Percentiles rank a stretch among this genome's conserved stretches.
phyloP scores from a whole-genome alignment of 306 rosid species.

The Dryas octopetala region DNA sequence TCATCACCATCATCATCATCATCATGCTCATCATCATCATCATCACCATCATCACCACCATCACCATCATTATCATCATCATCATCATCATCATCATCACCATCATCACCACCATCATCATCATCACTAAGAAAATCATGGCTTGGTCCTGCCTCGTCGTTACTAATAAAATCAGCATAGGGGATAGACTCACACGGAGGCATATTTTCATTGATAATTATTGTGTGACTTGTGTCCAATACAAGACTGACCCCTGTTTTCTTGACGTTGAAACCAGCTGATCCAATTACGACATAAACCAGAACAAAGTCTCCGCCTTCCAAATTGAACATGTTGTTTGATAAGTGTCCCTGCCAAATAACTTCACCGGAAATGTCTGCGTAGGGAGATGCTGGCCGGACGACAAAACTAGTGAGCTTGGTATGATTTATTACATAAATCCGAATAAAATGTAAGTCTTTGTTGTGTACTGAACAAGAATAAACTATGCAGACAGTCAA shows the following conservation, averaged over 20 bases:
- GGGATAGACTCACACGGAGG: not conserved
- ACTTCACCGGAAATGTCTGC: constrained; percentile 8
- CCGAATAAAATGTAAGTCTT: not conserved
- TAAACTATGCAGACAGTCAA: constrained; percentile 12
- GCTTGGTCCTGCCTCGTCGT: no score
- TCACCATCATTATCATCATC: no score
- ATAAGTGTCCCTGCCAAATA: constrained; percentile 29
- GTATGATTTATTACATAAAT: constrained; percentile 18
- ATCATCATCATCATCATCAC: no score
- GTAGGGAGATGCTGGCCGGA: not conserved
- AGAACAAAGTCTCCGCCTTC: constrained; percentile 24
- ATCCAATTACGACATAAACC: constrained; percentile 7
- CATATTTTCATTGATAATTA: not conserved
- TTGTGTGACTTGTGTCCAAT: not conserved
- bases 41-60: no score
- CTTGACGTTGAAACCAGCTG: constrained; percentile 5
- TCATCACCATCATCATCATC: no score
- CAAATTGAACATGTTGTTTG: constrained; percentile 9
- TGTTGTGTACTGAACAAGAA: not conserved
- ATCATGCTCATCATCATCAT: no score
- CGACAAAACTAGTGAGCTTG: not conserved
- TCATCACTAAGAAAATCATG: no score
- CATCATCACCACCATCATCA: no score
- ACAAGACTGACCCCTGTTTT: constrained; percentile 13
- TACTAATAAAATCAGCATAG: not conserved